phyloP scores from a whole-genome alignment of 192 early-diverging fungal species.

The Backusella australiensis region DNA sequence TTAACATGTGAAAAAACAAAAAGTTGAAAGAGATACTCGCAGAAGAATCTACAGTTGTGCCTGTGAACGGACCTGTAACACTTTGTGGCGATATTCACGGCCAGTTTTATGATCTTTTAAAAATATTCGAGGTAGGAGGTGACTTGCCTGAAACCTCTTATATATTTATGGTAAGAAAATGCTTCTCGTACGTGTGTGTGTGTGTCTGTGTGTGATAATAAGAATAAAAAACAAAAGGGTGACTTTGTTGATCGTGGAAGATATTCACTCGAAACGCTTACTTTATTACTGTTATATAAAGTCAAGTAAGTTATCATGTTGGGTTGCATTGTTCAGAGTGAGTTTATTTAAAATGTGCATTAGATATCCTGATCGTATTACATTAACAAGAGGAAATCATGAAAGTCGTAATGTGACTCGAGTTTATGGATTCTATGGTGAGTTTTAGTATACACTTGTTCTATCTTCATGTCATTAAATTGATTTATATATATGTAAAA shows the following conservation, averaged over 20 bases:
- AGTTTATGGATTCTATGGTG: slow-evolving; percentile 93
- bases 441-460: not conserved
- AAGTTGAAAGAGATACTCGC: slow-evolving; percentile 92
- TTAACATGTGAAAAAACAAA: not conserved
- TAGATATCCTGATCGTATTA: slow-evolving; percentile 94
- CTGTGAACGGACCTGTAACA: slow-evolving; percentile 90
- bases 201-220: not conserved
- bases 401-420: slow-evolving; percentile 95
- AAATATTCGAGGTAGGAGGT: slow-evolving; percentile 93
- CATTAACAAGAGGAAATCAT: slow-evolving; percentile 92
- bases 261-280: slow-evolving; percentile 95
- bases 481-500: slow-evolving; percentile 20
- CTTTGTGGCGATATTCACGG: slow-evolving; percentile 98
- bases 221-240: slow-evolving; percentile 55
- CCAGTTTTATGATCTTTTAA: slow-evolving; percentile 93
- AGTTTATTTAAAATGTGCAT: slow-evolving; percentile 11
- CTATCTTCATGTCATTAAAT: not conserved
- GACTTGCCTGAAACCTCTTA: slow-evolving; percentile 90
- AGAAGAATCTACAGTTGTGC: slow-evolving; percentile 97
- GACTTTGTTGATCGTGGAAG: slow-evolving; percentile 98
- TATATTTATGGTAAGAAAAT: slow-evolving; percentile 87
- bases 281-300: slow-evolving; percentile 85
- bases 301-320: slow-evolving; percentile 62
- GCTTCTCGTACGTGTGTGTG: not conserved
- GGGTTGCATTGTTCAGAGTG: not conserved